Evolutionary conservation across 192 early-diverging fungal species (phyloP), one percentile per base, ranked within the genome.

Genomic region (Rhizoclosmatium sp.): DNA sequence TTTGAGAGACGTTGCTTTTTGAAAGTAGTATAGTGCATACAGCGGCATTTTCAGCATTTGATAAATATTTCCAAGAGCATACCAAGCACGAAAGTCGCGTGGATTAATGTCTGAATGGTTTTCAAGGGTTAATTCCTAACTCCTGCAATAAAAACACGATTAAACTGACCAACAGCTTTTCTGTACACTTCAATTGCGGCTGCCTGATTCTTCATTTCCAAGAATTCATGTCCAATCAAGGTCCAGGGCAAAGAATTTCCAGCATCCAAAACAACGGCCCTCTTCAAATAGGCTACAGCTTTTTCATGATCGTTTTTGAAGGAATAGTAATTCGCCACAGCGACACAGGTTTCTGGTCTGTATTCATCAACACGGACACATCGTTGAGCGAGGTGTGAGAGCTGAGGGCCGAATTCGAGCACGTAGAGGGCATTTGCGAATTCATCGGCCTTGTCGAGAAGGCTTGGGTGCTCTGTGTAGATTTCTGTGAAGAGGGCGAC

Each of bases 151-250:
- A 49, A 40, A 82, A 16, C 48, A 46, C 46, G 46, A 16, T 49
- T 23, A 3, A 47, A 78, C 84, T 74, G 82, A 94, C 93, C 91
- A 3, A 94, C 85, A 0, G 95, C 97, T 65, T 92, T 84, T 44
- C 94, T 86, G 76, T 98, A 98, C 4, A 94, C 92, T 80, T 97
- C 94, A 3, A 97, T 89, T 0, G 96, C 98, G 3, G 94, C 95
- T 42, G 94, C 86, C 0, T 92, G 90, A 76, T 96, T 96, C 70
- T 96, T 96, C 77, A 96, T 74, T 80, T 99, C 96, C 46, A 99
- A 84, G 75, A 95, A 98, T 82, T 97, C 95, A 78, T 98, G 96
- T 1, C 97, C 98, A 87, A 99, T 87, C 70, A 99, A 86, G 1
- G 95, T 97, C 94, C 96, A 97, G 1, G 95, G 94, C 2, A 91